phyloP scores from a whole-genome alignment of 1,284 basidiomycete genomes.

The Marasmius sp. region DNA sequence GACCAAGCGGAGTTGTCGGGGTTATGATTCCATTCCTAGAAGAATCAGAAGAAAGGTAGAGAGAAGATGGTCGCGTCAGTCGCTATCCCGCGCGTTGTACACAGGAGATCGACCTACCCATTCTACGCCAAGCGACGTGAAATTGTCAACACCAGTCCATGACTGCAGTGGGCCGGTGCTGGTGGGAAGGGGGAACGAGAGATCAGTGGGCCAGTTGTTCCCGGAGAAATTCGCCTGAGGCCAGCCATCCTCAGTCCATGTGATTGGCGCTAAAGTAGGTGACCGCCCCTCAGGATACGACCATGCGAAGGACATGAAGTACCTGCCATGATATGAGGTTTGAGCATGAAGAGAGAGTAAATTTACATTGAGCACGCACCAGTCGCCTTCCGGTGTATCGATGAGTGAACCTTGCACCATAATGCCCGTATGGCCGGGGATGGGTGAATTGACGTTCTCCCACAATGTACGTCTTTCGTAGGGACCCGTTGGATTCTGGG shows the following conservation, averaged over 20 bases:
- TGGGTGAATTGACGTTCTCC: conserved; percentile 1
- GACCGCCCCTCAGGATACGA: conserved; percentile 20
- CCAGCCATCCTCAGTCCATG: conserved; percentile 19
- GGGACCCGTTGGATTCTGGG: conserved; percentile 15
- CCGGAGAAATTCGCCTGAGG: conserved; percentile 15
- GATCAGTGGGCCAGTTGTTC: conserved; percentile 9
- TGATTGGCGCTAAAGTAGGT: conserved; percentile 18
- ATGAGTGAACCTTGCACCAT: conserved; percentile 19
- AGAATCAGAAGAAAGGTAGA: too few relatives aligned
- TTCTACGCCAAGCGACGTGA: conserved; percentile 19
- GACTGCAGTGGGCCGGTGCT: conserved; percentile 10
- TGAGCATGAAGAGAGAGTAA: conserved; percentile 5
- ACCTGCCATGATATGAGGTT: conserved; percentile 7
- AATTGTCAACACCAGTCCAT: conserved; percentile 18
- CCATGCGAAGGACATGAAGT: conserved; percentile 13
- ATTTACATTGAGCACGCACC: conserved; percentile 14
- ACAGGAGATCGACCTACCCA: not conserved
- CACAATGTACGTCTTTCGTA: conserved; percentile 14
- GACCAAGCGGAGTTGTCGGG: conserved; percentile 23
- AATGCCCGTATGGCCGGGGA: conserved; percentile 5
- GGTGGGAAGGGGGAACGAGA: conserved; percentile 14
- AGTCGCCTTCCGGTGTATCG: conserved; percentile 14
- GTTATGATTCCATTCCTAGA: conserved; percentile 28
- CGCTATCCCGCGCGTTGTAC: too few relatives aligned
- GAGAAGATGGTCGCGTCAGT: too few relatives aligned